Evolutionary conservation across 2,329 filamentous ascomycete genomes (phyloP), one percentile per base, ranked within the genome.

Genomic region (Aspergillus costaricaensis): DNA sequence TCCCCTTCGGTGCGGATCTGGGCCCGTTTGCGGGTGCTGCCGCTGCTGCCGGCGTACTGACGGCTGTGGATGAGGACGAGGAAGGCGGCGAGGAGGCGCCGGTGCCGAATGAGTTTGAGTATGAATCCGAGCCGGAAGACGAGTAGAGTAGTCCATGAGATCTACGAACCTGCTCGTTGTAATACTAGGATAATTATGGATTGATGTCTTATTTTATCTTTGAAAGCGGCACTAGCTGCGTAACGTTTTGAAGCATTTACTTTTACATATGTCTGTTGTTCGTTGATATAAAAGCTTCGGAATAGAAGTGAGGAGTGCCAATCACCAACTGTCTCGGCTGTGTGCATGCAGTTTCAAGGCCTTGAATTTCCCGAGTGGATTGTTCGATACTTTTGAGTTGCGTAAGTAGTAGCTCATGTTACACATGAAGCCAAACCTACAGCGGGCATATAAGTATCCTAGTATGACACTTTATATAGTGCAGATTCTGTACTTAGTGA

Each of bases 31-130:
- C 70, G 19, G 86, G 89, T 55, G 88, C 90, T 17, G 88, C 87
- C 0, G 89, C 89, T 0, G 90, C 90, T 0, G 91, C 90, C 0
- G 91, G 89, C 58, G 91, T 96, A 2, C 80, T 96, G 67, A 96
- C 90, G 4, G 89, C 92, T 5, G 87, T 96, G 4, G 93, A 97
- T 69, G 94, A 98, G 62, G 80, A 81, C 63, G 79, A 80, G 38
- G 80, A 82, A 62, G 79, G 76, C 6, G 78, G 70, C 27, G 79
- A 81, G 61, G 80, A 82, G 62, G 80, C 80, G 6, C 79, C 80
- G 30, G 67, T 81, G 25, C 80, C 80, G 2, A 67, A 76, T 39
- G 79, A 81, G 49, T 82, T 82, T 61, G 71, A 76, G 17, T 82
- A 82, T 60, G 75, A 80, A 66, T 75, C 77, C 41, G 80, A 82